phyloP scores from a whole-genome alignment of 495 filamentous ascomycete genomes.

The Aspergillus taichungensis region DNA sequence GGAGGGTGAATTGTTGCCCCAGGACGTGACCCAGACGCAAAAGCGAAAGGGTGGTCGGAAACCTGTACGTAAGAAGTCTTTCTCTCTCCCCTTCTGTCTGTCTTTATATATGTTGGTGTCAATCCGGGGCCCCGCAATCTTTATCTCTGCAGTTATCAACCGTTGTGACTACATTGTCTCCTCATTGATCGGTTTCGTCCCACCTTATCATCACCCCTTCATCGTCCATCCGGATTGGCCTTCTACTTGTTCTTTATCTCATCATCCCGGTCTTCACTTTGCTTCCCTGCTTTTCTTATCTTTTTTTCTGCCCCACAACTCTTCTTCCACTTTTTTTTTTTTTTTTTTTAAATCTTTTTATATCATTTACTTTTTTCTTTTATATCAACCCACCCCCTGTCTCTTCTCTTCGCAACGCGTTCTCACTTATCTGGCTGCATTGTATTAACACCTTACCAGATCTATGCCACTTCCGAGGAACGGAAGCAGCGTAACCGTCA shows the following conservation, averaged over 20 bases:
- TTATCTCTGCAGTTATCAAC: constrained; percentile 10
- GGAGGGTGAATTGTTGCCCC: constrained; percentile 46
- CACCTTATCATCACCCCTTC: constrained; percentile 10
- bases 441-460: constrained; percentile 42
- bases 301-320: constrained; percentile 25
- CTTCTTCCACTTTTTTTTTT: constrained; percentile 2
- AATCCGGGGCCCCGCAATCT: constrained; percentile 18
- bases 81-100: constrained; percentile 5
- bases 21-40: constrained; percentile 53
- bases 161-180: too few relatives aligned
- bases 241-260: not conserved
- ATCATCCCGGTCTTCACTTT: constrained; percentile 1
- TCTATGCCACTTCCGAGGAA: constrained; percentile 97
- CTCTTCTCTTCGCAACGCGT: not conserved
- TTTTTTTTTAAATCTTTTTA: constrained; percentile 1
- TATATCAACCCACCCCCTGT: not conserved
- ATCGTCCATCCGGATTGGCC: constrained; percentile 13
- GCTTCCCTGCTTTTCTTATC: constrained; percentile 4
- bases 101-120: constrained; percentile 5
- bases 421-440: constrained; percentile 5
- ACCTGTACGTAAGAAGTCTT: constrained; percentile 59
- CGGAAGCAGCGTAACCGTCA: constrained; percentile 96
- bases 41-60: constrained; percentile 97
- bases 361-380: not conserved
- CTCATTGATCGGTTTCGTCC: too few relatives aligned